Conservation (phyloP, 2,329 filamentous ascomycete genomes). For the Hypoxylon sp. region DNA sequence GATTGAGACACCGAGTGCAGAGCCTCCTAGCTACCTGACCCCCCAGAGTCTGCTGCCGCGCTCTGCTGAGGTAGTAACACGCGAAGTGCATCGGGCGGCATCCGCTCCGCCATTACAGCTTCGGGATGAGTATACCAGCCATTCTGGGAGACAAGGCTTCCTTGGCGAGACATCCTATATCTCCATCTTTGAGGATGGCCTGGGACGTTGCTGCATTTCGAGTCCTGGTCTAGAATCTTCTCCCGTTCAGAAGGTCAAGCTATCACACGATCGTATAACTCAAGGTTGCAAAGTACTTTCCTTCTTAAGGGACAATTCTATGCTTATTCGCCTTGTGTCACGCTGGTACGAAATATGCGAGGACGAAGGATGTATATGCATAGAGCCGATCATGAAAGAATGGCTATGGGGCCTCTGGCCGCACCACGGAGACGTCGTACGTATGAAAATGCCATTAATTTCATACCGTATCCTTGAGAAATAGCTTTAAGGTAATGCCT, state of each 20-base stretch:
- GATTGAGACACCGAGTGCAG: slow-evolving; percentile 43
- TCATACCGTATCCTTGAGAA: no score
- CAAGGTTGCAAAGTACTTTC: slow-evolving; percentile 53
- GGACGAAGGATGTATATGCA: slow-evolving; percentile 48
- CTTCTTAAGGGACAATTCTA: slow-evolving; percentile 52
- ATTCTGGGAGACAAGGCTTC: slow-evolving; percentile 50
- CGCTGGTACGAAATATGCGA: slow-evolving; percentile 52
- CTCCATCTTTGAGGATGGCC: slow-evolving; percentile 54
- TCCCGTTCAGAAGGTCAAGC: slow-evolving; percentile 46
- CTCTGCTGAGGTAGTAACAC: slow-evolving; percentile 33
- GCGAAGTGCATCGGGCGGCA: slow-evolving; percentile 50
- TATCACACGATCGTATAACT: slow-evolving; percentile 53
- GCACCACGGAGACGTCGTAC: slow-evolving; percentile 48
- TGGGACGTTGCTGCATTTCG: slow-evolving; percentile 49
- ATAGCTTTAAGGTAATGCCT: background rate
- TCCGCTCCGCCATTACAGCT: slow-evolving; percentile 53
- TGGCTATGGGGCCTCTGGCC: slow-evolving; percentile 53
- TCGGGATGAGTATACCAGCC: slow-evolving; percentile 39
- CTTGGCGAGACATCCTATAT: slow-evolving; percentile 54
- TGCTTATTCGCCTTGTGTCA: slow-evolving; percentile 52
- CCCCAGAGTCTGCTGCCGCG: slow-evolving; percentile 27
- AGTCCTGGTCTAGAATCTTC: slow-evolving; percentile 47
- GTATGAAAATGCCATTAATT: slow-evolving; percentile 13
- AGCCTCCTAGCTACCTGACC: slow-evolving; percentile 15
- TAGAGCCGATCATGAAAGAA: slow-evolving; percentile 53